phyloP scores from a whole-genome alignment of 1,139 yeast species.

The Saccharomyces hybrid region DNA sequence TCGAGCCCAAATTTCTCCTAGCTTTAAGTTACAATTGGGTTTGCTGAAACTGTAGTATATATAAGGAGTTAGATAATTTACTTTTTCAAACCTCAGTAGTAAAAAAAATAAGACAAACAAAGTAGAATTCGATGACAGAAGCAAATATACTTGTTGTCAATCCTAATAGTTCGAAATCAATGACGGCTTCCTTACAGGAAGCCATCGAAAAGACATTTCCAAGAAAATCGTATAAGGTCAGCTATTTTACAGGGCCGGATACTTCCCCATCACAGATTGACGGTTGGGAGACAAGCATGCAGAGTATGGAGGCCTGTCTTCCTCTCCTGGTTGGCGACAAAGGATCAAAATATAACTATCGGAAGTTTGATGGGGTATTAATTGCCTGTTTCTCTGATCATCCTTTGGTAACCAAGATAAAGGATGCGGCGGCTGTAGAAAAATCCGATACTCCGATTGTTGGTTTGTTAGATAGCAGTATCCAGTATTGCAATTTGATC shows the following conservation, averaged over 20 bases:
- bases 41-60: neutral
- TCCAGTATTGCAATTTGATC: slow-evolving; percentile 48
- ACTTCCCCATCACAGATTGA: slow-evolving; percentile 60
- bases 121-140: slow-evolving; percentile 4
- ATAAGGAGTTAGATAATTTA: neutral
- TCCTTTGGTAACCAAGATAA: slow-evolving; percentile 54
- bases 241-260: slow-evolving; percentile 59
- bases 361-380: slow-evolving; percentile 47
- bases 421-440: slow-evolving; percentile 36
- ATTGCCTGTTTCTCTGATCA: slow-evolving; percentile 79
- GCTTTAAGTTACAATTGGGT: neutral
- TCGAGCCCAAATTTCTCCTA: neutral
- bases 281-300: slow-evolving; percentile 44
- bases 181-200: slow-evolving; percentile 46
- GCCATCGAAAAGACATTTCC: slow-evolving; percentile 38
- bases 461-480: slow-evolving; percentile 73
- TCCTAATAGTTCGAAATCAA: slow-evolving; percentile 60
- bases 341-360: slow-evolving; percentile 32
- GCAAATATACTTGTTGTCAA: slow-evolving; percentile 41
- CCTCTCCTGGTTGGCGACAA: slow-evolving; percentile 38
- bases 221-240: slow-evolving; percentile 30
- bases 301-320: slow-evolving; percentile 50
- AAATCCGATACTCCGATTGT: slow-evolving; percentile 35
- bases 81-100: neutral
- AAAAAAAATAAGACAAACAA: neutral